Conservation (phyloP, 164 flowering plant species). For the Echeveria elegans region DNA sequence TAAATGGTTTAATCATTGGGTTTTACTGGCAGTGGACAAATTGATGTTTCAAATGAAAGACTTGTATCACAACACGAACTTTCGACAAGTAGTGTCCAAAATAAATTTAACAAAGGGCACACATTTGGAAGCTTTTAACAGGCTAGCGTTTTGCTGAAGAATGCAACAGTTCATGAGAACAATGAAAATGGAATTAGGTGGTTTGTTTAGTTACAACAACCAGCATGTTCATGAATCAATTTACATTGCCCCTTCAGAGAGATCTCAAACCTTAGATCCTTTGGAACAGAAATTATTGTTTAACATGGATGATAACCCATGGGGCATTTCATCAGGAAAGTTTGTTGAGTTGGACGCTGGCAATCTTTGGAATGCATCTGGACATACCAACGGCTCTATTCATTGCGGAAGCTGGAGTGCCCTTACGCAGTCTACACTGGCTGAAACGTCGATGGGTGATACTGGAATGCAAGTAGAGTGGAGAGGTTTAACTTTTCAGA, state of each 20-base stretch:
- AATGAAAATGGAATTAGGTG: slow-evolving; percentile 28
- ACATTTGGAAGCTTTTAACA: slow-evolving; percentile 28
- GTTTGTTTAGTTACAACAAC: slow-evolving; percentile 22
- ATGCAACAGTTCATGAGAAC: slow-evolving; percentile 26
- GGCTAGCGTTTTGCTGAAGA: slow-evolving; percentile 19
- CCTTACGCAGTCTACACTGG: slow-evolving; percentile 92
- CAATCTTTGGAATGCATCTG: slow-evolving; percentile 26
- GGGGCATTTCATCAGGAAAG: slow-evolving; percentile 31
- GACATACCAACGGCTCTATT: slow-evolving; percentile 4
- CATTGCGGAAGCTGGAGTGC: background rate
- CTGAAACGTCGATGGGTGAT: slow-evolving; percentile 72
- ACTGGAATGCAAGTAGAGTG: slow-evolving; percentile 65
- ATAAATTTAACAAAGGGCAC: no score
- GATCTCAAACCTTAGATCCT: slow-evolving; percentile 28
- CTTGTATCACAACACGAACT: slow-evolving; percentile 28
- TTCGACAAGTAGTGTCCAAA: no score
- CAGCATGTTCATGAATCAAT: slow-evolving; percentile 16
- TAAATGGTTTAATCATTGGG: slow-evolving; percentile 29
- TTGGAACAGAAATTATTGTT: slow-evolving; percentile 34
- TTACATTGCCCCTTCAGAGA: slow-evolving; percentile 32
- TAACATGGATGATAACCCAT: slow-evolving; percentile 30
- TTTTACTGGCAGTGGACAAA: slow-evolving; percentile 25
- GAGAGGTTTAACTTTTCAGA: slow-evolving; percentile 72
- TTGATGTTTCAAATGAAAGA: slow-evolving; percentile 25
- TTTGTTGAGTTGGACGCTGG: slow-evolving; percentile 10